Evolutionary conservation across 495 filamentous ascomycete genomes (phyloP).

Genomic region (Stereocaulon alpinum): DNA sequence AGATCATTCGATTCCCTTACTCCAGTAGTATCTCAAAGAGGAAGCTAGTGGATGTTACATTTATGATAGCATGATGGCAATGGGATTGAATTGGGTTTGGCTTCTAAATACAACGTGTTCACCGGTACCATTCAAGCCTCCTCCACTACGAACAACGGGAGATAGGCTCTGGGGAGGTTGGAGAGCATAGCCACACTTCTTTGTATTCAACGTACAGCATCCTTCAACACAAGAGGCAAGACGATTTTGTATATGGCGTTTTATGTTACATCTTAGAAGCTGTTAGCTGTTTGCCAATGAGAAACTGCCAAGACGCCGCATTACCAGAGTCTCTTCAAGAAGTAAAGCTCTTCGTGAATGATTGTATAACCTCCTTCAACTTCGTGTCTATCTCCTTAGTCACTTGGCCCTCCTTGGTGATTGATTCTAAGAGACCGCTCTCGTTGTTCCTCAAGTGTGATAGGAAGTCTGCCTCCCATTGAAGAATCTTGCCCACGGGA

Average conservation of each 20-base stretch:
- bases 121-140: conserved; percentile 2
- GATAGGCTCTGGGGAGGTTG: too few species aligned
- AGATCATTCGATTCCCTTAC: too few species aligned
- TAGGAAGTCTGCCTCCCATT: conserved; percentile 91
- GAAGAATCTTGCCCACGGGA: conserved; percentile 75
- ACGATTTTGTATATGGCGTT: not conserved
- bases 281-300: not conserved
- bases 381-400: conserved; percentile 89
- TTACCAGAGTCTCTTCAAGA: conserved; percentile 22
- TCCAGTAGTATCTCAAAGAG: too few species aligned
- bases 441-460: conserved; percentile 84
- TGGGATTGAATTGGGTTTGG: not conserved
- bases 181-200: not conserved
- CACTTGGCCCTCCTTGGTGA: conserved; percentile 91
- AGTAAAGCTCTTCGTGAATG: conserved; percentile 90
- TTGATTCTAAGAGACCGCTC: conserved; percentile 69
- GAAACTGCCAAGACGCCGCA: not conserved
- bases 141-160: not conserved
- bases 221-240: not conserved
- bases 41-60: not conserved
- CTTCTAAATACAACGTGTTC: conserved; percentile 12
- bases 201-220: not conserved
- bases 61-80: not conserved
- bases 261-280: conserved; percentile 14
- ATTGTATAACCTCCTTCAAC: conserved; percentile 65